Base-by-base conservation (phyloP, 75 land plant genomes). In the Pinus taeda region DNA sequence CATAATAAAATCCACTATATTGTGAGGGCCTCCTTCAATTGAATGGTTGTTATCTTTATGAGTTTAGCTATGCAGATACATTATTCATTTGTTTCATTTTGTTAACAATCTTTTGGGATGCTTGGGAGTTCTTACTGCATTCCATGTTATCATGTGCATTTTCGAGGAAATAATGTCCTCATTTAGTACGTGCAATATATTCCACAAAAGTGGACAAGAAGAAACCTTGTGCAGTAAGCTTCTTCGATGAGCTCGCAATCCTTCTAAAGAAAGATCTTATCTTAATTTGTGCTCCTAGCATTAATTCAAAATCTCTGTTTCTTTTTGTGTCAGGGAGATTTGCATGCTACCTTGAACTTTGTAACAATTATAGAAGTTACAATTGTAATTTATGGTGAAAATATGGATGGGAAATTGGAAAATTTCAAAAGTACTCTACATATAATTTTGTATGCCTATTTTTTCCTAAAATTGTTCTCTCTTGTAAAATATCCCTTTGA, bases 361-460 rank as follows among this genome's bases (percentile, higher is more conserved):
- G 98, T 95, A 60, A 95, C 98, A 61, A 92, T 93, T 39, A 74
- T 88, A 83, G 93, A 89, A 73, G 90, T 80, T 56, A 95, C 95
- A 2, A 88, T 93, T 2, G 49, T 95, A 36, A 93, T 95, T 64
- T 95, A 29, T 93, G 95, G 39, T 90, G 98, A 22, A 95, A 95
- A 86, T 93, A 95, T 81, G 98, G 98, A 33, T 95, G 89, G 88
- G 98, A 95, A 75, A 93, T 95, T 75, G 93, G 95, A 95, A 77
- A 95, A 95, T 69, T 95, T 93, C 77, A 80, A 87, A 89, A 93
- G 95, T 92, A 89, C 57, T 4, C n/a, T 58, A 15, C 71, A 29
- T 18, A 39, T 69, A 69, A 69, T 22, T 21, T 11, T 42, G 24
- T 3, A 69, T 69, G 3, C n/a, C 11, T 42, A 7, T 11, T 17